A percentile compares a stretch with the other conserved stretches of the same genome.
Conservation (phyloP, 2,329 filamentous ascomycete genomes). For the Mycosphaerelloides madeirae region DNA sequence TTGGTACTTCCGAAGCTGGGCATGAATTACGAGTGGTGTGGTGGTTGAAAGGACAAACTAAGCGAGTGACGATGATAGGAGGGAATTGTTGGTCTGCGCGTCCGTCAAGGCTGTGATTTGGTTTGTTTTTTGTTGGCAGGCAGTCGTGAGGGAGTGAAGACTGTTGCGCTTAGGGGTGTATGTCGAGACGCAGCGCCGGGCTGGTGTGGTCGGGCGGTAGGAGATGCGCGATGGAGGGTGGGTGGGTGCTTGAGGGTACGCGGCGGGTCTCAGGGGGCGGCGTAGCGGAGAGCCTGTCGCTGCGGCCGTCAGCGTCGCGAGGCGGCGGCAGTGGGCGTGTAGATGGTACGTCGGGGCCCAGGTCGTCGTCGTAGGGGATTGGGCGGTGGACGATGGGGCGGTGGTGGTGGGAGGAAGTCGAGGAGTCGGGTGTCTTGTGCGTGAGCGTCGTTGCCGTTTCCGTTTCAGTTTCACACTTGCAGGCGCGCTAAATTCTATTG, state of each 20-base stretch:
- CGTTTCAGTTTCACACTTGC: too few relatives aligned
- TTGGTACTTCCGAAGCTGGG: slow-evolving; percentile 23
- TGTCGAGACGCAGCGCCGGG: slow-evolving; percentile 5
- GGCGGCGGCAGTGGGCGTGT: not conserved
- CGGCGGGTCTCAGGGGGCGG: slow-evolving; percentile 1
- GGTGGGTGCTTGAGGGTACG: not conserved
- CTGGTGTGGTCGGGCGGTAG: not conserved
- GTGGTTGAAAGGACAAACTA: slow-evolving; percentile 6
- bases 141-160: not conserved
- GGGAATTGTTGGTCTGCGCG: not conserved
- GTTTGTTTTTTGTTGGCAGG: not conserved
- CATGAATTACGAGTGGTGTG: slow-evolving; percentile 19
- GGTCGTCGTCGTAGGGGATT: not conserved
- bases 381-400: not conserved
- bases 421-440: not conserved
- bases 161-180: not conserved
- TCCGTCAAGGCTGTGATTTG: too few relatives aligned
- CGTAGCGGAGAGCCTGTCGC: not conserved
- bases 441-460: too few relatives aligned
- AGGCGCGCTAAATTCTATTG: too few relatives aligned
- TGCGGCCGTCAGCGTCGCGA: not conserved
- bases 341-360: not conserved
- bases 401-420: not conserved
- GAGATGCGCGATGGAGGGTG: not conserved
- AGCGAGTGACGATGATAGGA: slow-evolving; percentile 18